Evolutionary conservation across 768 basidiomycete species (phyloP).

Genomic region (Tricholoma saponaceum): DNA sequence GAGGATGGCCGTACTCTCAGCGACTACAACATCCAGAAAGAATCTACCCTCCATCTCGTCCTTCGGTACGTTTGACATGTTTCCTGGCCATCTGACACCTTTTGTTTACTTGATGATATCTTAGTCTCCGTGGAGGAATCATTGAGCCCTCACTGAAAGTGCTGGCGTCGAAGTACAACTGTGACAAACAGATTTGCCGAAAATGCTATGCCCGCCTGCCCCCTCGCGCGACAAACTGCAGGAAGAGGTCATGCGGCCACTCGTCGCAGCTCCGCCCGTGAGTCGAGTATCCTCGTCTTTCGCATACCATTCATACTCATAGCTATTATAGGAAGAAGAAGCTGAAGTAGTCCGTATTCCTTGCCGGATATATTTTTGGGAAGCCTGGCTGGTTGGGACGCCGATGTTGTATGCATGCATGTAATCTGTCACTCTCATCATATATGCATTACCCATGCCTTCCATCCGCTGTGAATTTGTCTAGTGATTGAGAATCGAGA

Average conservation of each 20-base stretch:
- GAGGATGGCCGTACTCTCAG: constrained; percentile 96
- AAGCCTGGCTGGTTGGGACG: not conserved
- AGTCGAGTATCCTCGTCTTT: constrained; percentile 27
- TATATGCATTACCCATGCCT: not conserved
- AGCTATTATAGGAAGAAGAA: constrained; percentile 14
- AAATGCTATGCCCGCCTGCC: constrained; percentile 99
- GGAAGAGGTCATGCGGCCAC: constrained; percentile 90
- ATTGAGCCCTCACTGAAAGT: constrained; percentile 99
- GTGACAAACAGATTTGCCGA: constrained; percentile 99
- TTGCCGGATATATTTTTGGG: not conserved
- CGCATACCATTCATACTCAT: not conserved
- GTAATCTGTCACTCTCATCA: not conserved
- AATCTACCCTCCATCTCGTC: constrained; percentile 96
- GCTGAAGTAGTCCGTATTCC: constrained; percentile 17
- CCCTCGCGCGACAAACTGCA: constrained; percentile 98
- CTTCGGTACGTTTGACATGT: constrained; percentile 63
- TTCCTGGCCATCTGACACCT: not conserved
- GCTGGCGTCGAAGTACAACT: constrained; percentile 96
- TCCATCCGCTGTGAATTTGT: not conserved
- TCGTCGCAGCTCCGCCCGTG: constrained; percentile 89
- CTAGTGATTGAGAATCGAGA: not conserved
- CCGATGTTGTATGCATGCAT: not conserved
- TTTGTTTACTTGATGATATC: not conserved
- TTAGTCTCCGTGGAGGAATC: constrained; percentile 93
- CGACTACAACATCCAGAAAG: constrained; percentile 99